A percentile compares a stretch with the other conserved stretches of the same genome.
Evolutionary conservation across 768 basidiomycete genomes (phyloP).

Genomic region (Boletus pseudopeckii): DNA sequence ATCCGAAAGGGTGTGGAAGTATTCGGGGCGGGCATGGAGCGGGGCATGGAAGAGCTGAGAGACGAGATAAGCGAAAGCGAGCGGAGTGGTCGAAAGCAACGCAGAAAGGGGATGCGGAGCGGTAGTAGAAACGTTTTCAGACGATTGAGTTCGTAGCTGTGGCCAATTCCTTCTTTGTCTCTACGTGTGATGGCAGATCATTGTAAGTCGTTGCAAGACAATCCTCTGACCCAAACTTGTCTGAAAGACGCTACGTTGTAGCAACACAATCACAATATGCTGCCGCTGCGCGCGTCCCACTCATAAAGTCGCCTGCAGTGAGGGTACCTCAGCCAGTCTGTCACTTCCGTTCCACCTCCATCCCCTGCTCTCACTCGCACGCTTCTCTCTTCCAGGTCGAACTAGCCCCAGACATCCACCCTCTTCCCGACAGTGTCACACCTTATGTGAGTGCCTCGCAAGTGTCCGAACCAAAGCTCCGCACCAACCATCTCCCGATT

Average conservation of each 20-base stretch:
- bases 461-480: neutral
- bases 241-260: constrained; percentile 2
- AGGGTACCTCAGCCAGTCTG: constrained; percentile 78
- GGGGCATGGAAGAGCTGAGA: constrained; percentile 52
- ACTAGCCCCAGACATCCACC: constrained; percentile 89
- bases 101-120: constrained; percentile 77
- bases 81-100: constrained; percentile 71
- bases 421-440: constrained; percentile 84
- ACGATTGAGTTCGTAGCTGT: constrained; percentile 18
- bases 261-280: constrained; percentile 65
- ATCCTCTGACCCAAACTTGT: neutral
- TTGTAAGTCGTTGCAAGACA: constrained; percentile 13
- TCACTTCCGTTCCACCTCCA: neutral
- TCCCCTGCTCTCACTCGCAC: neutral
- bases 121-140: constrained; percentile 87
- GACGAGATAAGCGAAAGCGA: constrained; percentile 59
- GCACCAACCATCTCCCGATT: neutral
- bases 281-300: constrained; percentile 68
- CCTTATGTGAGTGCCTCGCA: constrained; percentile 63
- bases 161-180: neutral
- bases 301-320: constrained; percentile 91
- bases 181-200: constrained; percentile 17
- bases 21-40: constrained; percentile 90
- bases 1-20: constrained; percentile 62
- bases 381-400: constrained; percentile 57